Evolutionary conservation across 2,329 filamentous ascomycete genomes (phyloP).

Genomic region (Chaetoscypha palmicola): DNA sequence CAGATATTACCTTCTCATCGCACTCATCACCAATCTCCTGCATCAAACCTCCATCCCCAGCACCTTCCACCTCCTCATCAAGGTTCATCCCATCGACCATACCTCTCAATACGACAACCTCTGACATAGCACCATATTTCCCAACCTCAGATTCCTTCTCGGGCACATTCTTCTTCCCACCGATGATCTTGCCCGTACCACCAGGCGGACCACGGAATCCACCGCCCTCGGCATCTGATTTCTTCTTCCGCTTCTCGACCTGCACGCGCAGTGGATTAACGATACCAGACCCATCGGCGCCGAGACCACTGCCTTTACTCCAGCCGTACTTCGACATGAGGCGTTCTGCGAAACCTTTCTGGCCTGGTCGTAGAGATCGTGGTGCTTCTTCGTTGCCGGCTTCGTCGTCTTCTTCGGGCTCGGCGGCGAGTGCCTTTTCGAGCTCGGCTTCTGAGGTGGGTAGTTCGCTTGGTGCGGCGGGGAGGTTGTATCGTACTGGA

Average conservation of each 20-base stretch:
- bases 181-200: constrained; percentile 72
- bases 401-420: constrained; percentile 32
- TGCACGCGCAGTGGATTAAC: constrained; percentile 75
- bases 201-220: constrained; percentile 56
- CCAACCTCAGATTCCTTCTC: constrained; percentile 37
- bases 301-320: constrained; percentile 80
- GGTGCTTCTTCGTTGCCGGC: constrained; percentile 33
- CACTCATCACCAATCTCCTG: constrained; percentile 97
- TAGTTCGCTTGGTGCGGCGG: constrained; percentile 44
- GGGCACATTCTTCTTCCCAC: constrained; percentile 52
- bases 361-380: constrained; percentile 64
- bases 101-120: constrained; percentile 72
- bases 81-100: constrained; percentile 86
- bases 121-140: constrained; percentile 67
- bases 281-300: constrained; percentile 76
- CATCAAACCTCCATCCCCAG: constrained; percentile 58
- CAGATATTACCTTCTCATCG: constrained; percentile 56
- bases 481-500: constrained; percentile 64
- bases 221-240: constrained; percentile 69
- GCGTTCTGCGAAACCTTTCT: constrained; percentile 77
- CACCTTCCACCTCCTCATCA: constrained; percentile 63
- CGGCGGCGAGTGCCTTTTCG: constrained; percentile 37
- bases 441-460: constrained; percentile 46
- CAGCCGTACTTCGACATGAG: constrained; percentile 93
- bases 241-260: constrained; percentile 78